phyloP scores from a whole-genome alignment of 495 filamentous ascomycete species.

The Penicillium samsonianum region DNA sequence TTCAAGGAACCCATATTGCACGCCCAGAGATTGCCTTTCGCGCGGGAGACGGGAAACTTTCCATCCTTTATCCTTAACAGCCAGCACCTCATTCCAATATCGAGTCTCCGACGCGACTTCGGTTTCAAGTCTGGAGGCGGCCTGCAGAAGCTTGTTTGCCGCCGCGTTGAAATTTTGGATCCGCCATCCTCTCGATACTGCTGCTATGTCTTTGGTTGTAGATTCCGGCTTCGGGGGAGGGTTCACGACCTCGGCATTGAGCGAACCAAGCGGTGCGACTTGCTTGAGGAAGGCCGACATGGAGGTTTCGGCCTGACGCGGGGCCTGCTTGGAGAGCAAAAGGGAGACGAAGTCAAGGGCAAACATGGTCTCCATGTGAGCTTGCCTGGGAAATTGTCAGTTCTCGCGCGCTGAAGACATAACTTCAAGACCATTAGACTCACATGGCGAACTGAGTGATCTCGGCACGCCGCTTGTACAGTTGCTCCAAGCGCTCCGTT shows the following conservation, averaged over 20 bases:
- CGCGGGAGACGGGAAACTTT: slow-evolving; percentile 71
- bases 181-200: slow-evolving; percentile 75
- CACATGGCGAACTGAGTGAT: slow-evolving; percentile 49
- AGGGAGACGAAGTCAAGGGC: slow-evolving; percentile 85
- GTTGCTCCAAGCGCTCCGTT: slow-evolving; percentile 42
- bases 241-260: slow-evolving; percentile 73
- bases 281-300: slow-evolving; percentile 70
- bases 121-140: slow-evolving; percentile 68
- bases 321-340: slow-evolving; percentile 73
- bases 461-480: slow-evolving; percentile 48
- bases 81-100: slow-evolving; percentile 86
- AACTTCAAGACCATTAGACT: slow-evolving; percentile 14
- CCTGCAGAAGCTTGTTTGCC: slow-evolving; percentile 72
- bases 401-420: neutral
- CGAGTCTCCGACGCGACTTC: slow-evolving; percentile 76
- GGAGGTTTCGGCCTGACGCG: slow-evolving; percentile 64
- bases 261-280: slow-evolving; percentile 67
- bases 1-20: slow-evolving; percentile 87
- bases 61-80: slow-evolving; percentile 83
- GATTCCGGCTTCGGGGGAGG: slow-evolving; percentile 54
- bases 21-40: slow-evolving; percentile 72
- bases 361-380: slow-evolving; percentile 64
- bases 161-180: slow-evolving; percentile 70
- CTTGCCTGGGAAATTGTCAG: slow-evolving; percentile 48
- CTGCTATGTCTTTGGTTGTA: slow-evolving; percentile 52